Evolutionary conservation across 257 asterid species (phyloP).

Genomic region (Lithospermum erythrorhizon): DNA sequence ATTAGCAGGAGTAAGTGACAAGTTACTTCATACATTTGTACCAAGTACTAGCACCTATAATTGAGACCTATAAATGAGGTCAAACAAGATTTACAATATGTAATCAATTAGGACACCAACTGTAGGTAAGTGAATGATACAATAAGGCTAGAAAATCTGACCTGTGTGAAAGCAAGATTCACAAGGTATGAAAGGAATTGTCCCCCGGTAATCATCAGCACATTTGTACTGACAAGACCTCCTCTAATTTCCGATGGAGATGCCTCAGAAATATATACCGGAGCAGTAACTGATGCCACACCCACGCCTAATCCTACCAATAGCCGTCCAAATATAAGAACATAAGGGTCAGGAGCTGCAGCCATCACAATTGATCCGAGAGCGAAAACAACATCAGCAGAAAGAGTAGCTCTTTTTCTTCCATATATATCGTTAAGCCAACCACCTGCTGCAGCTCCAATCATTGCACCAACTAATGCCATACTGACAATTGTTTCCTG

Average conservation of each 20-base stretch:
- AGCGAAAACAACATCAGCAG: slow-evolving; percentile 74
- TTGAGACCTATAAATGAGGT: background rate
- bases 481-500: slow-evolving; percentile 98
- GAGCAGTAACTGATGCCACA: slow-evolving; percentile 95
- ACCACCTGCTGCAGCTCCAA: slow-evolving; percentile 89
- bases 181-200: slow-evolving; percentile 92
- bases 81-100: background rate
- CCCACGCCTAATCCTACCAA: slow-evolving; percentile 86
- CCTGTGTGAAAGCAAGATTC: slow-evolving; percentile 94
- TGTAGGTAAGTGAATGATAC: background rate
- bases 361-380: slow-evolving; percentile 83
- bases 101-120: background rate
- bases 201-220: slow-evolving; percentile 97
- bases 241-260: slow-evolving; percentile 91
- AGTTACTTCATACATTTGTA: too few relatives aligned
- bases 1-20: too few relatives aligned
- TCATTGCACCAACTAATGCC: slow-evolving; percentile 90
- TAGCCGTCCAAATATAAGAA: slow-evolving; percentile 75
- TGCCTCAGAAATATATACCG: slow-evolving; percentile 91
- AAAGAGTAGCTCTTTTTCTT: slow-evolving; percentile 84
- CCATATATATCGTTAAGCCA: slow-evolving; percentile 84
- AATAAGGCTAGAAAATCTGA: slow-evolving; percentile 22
- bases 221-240: slow-evolving; percentile 92
- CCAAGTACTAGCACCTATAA: background rate
- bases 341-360: slow-evolving; percentile 64